Evolutionary conservation across 2,329 filamentous ascomycete genomes (phyloP).

Genomic region (Penicillium rolfsii): DNA sequence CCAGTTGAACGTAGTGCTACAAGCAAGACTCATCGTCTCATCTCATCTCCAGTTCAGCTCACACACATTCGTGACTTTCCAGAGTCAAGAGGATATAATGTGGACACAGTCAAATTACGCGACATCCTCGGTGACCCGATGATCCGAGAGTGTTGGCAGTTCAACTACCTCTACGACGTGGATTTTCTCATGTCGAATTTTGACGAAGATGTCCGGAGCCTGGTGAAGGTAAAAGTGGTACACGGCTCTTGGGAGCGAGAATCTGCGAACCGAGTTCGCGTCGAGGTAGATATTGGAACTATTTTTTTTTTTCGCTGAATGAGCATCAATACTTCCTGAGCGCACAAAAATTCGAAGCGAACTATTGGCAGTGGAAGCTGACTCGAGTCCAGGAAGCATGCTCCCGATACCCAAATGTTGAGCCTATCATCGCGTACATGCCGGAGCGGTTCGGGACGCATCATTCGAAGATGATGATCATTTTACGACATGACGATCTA

Average conservation of each 20-base stretch:
- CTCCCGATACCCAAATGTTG: constrained; percentile 66
- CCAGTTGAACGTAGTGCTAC: background rate
- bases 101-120: constrained; percentile 65
- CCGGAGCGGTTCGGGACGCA: constrained; percentile 86
- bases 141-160: constrained; percentile 65
- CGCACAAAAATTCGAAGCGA: background rate
- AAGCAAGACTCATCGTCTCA: background rate
- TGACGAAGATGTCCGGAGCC: constrained; percentile 57
- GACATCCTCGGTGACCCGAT: constrained; percentile 75
- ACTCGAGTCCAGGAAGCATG: constrained; percentile 59
- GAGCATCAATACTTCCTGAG: background rate
- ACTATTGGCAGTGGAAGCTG: background rate
- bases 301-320: background rate
- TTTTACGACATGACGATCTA: constrained; percentile 74
- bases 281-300: constrained; percentile 55
- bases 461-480: constrained; percentile 83
- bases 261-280: constrained; percentile 58
- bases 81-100: constrained; percentile 58
- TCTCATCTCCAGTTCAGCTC: constrained; percentile 69
- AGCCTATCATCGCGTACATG: constrained; percentile 74
- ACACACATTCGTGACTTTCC: constrained; percentile 70
- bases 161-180: constrained; percentile 60
- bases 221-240: constrained; percentile 61
- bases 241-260: constrained; percentile 72
- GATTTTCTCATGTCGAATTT: constrained; percentile 65